Conservation (phyloP, 495 filamentous ascomycete genomes). For the Sordaria brevicollis region DNA sequence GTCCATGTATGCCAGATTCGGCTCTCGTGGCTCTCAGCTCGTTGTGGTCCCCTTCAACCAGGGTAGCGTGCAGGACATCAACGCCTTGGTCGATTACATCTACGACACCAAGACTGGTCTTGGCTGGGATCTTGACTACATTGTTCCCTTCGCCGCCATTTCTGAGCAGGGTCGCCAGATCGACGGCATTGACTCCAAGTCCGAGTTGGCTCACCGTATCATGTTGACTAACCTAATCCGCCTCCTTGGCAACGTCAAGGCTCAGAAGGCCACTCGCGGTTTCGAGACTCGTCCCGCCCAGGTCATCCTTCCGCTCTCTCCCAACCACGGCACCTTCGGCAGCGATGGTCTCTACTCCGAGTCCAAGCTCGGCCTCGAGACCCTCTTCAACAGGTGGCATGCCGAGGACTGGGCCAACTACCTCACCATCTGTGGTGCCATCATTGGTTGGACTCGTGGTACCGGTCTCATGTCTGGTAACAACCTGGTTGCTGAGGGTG, state of each 20-base stretch:
- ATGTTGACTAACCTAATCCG: constrained; percentile 97
- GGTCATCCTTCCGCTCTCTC: constrained; percentile 89
- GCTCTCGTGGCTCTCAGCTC: constrained; percentile 87
- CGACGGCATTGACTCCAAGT: constrained; percentile 93
- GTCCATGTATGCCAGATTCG: constrained; percentile 91
- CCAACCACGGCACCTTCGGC: constrained; percentile 97
- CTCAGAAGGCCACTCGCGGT: constrained; percentile 74
- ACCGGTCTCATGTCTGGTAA: constrained; percentile 98
- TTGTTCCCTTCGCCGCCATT: constrained; percentile 95
- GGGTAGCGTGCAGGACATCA: constrained; percentile 93
- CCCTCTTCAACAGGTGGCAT: constrained; percentile 96
- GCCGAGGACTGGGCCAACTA: constrained; percentile 97
- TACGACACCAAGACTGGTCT: constrained; percentile 95
- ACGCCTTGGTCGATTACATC: constrained; percentile 87
- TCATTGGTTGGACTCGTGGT: constrained; percentile 98
- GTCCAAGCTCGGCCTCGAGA: constrained; percentile 93
- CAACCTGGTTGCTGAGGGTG: constrained; percentile 93
- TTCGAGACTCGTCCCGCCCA: constrained; percentile 94
- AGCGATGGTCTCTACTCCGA: constrained; percentile 98
- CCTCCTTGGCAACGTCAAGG: constrained; percentile 81
- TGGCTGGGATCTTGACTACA: constrained; percentile 94
- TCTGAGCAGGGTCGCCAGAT: constrained; percentile 97
- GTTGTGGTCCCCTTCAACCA: constrained; percentile 99
- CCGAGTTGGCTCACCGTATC: constrained; percentile 95
- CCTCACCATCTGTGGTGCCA: constrained; percentile 95